These are phyloP conservation scores for Peltaster fructicola DNA, from an alignment of 2,329 filamentous ascomycete species.

Conservation along the genomic window DNA sequence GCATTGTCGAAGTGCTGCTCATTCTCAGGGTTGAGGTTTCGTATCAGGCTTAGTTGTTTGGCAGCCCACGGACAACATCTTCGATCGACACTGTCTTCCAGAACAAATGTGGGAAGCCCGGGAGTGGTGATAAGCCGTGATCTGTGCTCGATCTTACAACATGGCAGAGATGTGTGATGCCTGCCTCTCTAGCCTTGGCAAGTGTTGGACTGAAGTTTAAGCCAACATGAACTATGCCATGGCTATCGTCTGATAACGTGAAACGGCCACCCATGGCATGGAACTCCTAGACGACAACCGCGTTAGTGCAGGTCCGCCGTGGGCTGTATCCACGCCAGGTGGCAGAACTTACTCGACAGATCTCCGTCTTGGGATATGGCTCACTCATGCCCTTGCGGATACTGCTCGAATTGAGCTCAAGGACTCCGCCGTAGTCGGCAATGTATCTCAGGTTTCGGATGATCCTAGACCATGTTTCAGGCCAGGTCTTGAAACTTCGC, in stretches of 20 bases:
- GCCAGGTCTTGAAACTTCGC: constrained; percentile 26
- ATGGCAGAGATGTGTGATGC: constrained; percentile 40
- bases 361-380: constrained; percentile 66
- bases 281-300: no score
- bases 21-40: no score
- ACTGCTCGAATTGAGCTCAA: constrained; percentile 80
- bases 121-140: constrained; percentile 13
- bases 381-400: constrained; percentile 79
- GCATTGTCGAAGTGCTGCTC: no score
- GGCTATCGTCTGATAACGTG: constrained; percentile 88
- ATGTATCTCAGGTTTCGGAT: constrained; percentile 57
- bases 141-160: constrained; percentile 12
- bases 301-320: no score
- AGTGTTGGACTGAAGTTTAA: constrained; percentile 61
- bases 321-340: neutral
- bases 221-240: constrained; percentile 73
- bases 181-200: constrained; percentile 49
- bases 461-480: constrained; percentile 55
- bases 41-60: no score
- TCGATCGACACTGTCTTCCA: constrained; percentile 9
- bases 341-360: constrained; percentile 48
- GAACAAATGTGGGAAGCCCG: constrained; percentile 17
- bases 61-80: no score
- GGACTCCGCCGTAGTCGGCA: constrained; percentile 54
- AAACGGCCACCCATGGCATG: constrained; percentile 58